Evolutionary conservation across 768 basidiomycete species (phyloP).

Genomic region (Auriscalpium orientale): DNA sequence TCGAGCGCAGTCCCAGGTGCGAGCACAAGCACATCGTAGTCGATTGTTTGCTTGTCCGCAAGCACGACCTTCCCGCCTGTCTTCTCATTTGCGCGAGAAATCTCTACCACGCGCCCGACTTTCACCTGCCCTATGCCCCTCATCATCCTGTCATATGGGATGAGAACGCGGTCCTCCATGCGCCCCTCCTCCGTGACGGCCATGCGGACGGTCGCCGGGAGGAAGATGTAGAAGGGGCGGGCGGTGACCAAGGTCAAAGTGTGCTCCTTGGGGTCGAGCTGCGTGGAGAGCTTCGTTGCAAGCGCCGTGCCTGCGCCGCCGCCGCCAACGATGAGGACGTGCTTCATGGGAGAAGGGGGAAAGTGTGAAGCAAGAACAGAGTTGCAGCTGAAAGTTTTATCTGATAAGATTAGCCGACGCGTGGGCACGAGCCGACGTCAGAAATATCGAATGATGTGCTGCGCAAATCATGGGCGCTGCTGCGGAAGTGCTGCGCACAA

Average conservation of each 20-base stretch:
- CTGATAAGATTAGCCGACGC: too few species aligned
- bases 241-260: slow-evolving; percentile 17
- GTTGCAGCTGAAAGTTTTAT: too few species aligned
- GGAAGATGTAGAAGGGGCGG: slow-evolving; percentile 12
- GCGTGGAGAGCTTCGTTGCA: slow-evolving; percentile 11
- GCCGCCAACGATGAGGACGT: slow-evolving; percentile 23
- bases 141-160: slow-evolving; percentile 47
- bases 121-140: slow-evolving; percentile 37
- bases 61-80: slow-evolving; percentile 43
- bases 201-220: slow-evolving; percentile 14
- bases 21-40: slow-evolving; percentile 51
- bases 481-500: too few species aligned
- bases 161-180: slow-evolving; percentile 15
- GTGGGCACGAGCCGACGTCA: too few species aligned
- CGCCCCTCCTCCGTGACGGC: slow-evolving; percentile 14
- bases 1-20: slow-evolving; percentile 51
- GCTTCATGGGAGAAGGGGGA: background rate
- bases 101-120: slow-evolving; percentile 30
- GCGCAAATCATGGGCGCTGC: too few species aligned
- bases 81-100: slow-evolving; percentile 26
- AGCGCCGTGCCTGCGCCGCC: slow-evolving; percentile 16
- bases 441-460: too few species aligned
- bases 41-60: slow-evolving; percentile 38
- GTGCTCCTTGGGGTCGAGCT: slow-evolving; percentile 10
- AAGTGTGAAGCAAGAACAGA: too few species aligned